Percentiles rank a stretch among this genome's conserved stretches.
Conservation (phyloP, 768 basidiomycete species). For the Xerocomellus intermedius region DNA sequence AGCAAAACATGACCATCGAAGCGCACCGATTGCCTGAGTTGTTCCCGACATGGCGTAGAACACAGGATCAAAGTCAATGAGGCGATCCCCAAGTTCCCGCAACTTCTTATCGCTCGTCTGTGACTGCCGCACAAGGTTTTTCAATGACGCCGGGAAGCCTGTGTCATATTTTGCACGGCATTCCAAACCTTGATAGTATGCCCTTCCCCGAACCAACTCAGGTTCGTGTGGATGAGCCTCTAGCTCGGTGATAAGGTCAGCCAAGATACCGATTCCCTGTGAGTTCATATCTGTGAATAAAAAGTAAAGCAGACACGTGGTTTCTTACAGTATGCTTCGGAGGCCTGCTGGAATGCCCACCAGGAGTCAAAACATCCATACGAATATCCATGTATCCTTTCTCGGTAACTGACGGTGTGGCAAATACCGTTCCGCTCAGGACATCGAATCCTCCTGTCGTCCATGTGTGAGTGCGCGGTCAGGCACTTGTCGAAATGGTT, state of each 20-base stretch:
- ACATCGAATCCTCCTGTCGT: conserved; percentile 29
- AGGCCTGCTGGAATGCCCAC: conserved; percentile 56
- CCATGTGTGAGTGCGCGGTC: not conserved
- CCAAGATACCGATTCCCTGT: conserved; percentile 51
- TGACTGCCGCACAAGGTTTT: conserved; percentile 23
- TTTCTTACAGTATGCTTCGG: conserved; percentile 47
- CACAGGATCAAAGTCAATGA: conserved; percentile 21
- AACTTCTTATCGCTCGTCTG: conserved; percentile 21
- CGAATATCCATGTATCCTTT: conserved; percentile 45
- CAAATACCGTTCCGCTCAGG: conserved; percentile 31
- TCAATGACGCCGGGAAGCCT: conserved; percentile 27
- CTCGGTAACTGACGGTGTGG: conserved; percentile 35
- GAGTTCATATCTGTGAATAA: not conserved
- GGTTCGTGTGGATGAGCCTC: conserved; percentile 45
- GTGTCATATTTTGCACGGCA: conserved; percentile 43
- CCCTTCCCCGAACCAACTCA: conserved; percentile 25
- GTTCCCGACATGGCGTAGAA: conserved; percentile 23
- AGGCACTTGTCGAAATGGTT: not conserved
- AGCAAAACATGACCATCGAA: not conserved
- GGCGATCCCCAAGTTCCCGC: conserved; percentile 12
- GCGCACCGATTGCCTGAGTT: conserved; percentile 29
- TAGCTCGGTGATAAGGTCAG: conserved; percentile 44
- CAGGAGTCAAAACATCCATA: conserved; percentile 44
- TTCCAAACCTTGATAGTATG: conserved; percentile 35
- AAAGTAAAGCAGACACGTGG: not conserved